Evolutionary conservation across 1,284 basidiomycete genomes (phyloP).

Genomic region (Malassezia equina): DNA sequence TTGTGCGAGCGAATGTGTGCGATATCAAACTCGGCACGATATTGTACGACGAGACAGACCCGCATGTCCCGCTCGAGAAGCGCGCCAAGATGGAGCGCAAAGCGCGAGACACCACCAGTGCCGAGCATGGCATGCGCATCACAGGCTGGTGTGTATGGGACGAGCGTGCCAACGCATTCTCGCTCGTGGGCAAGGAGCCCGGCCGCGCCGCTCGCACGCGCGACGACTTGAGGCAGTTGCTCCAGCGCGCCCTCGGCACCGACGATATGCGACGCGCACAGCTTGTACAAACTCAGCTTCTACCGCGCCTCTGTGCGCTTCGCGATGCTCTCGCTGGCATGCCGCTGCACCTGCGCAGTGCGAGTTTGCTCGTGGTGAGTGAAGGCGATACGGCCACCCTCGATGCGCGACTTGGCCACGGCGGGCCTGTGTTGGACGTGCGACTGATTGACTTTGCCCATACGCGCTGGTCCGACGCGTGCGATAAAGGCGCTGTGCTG

Average conservation of each 20-base stretch:
- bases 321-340: background rate
- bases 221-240: constrained; percentile 1
- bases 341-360: constrained; percentile 3
- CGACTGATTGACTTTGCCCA: constrained; percentile 18
- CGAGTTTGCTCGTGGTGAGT: constrained; percentile 10
- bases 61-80: background rate
- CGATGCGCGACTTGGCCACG: background rate
- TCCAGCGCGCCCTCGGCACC: background rate
- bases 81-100: constrained; percentile 15
- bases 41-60: constrained; percentile 11
- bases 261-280: background rate
- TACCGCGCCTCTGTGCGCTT: constrained; percentile 1
- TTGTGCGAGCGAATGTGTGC: constrained; percentile 7
- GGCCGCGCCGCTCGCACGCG: constrained; percentile 6
- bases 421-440: background rate
- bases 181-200: constrained; percentile 9
- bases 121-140: constrained; percentile 8
- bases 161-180: background rate
- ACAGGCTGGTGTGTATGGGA: constrained; percentile 9
- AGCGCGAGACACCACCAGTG: constrained; percentile 14
- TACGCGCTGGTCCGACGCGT: constrained; percentile 7
- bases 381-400: constrained; percentile 4
- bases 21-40: constrained; percentile 16
- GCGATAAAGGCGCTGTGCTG: background rate
- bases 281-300: background rate